These are phyloP conservation scores for Claviceps africana DNA, from an alignment of 2,329 filamentous ascomycete species.

Conservation along the genomic window DNA sequence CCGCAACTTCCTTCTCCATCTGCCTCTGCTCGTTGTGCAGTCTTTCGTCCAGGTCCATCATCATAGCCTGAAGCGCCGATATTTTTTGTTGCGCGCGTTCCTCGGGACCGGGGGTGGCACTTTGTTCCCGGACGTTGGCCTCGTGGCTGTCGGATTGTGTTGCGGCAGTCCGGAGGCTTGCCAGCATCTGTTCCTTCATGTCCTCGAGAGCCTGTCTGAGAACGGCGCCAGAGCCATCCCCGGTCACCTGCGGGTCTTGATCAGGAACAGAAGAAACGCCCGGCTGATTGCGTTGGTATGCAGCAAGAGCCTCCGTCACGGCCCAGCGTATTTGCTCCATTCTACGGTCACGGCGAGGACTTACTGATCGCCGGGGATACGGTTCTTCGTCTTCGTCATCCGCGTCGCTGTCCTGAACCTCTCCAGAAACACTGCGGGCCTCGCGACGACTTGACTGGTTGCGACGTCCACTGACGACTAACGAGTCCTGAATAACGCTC, in stretches of 20 bases:
- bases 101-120: constrained; percentile 30
- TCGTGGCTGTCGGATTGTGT: constrained; percentile 27
- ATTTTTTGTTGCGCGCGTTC: constrained; percentile 40
- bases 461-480: constrained; percentile 43
- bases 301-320: constrained; percentile 58
- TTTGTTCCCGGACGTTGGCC: constrained; percentile 43
- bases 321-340: constrained; percentile 67
- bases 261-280: constrained; percentile 13
- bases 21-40: constrained; percentile 33
- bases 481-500: constrained; percentile 56
- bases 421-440: constrained; percentile 54
- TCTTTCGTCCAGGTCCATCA: constrained; percentile 45
- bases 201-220: constrained; percentile 51
- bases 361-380: constrained; percentile 51
- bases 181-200: constrained; percentile 36
- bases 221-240: constrained; percentile 36
- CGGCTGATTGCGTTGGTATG: constrained; percentile 33
- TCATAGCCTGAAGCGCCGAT: constrained; percentile 44
- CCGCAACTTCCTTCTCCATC: constrained; percentile 33
- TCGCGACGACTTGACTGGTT: constrained; percentile 42
- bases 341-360: constrained; percentile 64
- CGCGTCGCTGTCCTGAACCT: constrained; percentile 69
- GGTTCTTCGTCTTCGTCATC: constrained; percentile 83
- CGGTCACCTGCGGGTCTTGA: constrained; percentile 11
- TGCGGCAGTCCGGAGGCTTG: constrained; percentile 7